Evolutionary conservation across 2,329 filamentous ascomycete species (phyloP), one percentile per base, ranked within the genome.

Genomic region (Neofusicoccum sp.): DNA sequence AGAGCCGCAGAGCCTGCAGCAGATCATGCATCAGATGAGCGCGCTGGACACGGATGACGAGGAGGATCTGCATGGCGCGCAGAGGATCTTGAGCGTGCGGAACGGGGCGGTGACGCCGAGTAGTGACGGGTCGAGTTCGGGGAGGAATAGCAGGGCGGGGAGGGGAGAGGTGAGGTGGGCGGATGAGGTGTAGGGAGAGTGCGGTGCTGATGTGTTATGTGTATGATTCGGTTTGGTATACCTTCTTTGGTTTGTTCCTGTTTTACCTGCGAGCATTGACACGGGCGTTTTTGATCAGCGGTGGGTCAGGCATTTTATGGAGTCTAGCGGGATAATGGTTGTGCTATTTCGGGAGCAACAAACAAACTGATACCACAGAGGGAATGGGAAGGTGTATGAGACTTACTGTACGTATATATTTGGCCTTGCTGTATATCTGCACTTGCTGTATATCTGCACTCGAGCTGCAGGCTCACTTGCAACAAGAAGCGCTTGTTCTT

Each of bases 91-190:
- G 47, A 61, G 45, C 36, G 59, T 61, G 6, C 22, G 59, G 28
- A 61, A 61, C 14, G 59, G 59, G 14, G 59, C 59, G 3, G 59
- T 49, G 14, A 61, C 59, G 37, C 59, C 59, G n/a, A 52, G 44
- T 9, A 43, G 14, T 9, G 56, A 49, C 4, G 45, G 54, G 31
- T 28, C 22, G n/a, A 28, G 12, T 6, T 6, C 11, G 4, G 54
- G 33, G 43, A n/a, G 44, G 5, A 33, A 49, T 6, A 44, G 56
- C 3, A 44, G 56, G 9, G 56, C 9, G 43, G 49, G 28, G 56
- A 54, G 45, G 7, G 8, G 22, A 3, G 45, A 22, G 22, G 22
- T 22, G 36, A 0, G 31, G 9, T n/a, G 56, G 28, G 28, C 6
- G 28, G 39, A 44, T 8, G 29, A 31, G 11, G 36, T 22, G 22